Evolutionary conservation across 805 yeast genomes (phyloP), one percentile per base, ranked within the genome.

Genomic region (Metschnikowia matae): DNA sequence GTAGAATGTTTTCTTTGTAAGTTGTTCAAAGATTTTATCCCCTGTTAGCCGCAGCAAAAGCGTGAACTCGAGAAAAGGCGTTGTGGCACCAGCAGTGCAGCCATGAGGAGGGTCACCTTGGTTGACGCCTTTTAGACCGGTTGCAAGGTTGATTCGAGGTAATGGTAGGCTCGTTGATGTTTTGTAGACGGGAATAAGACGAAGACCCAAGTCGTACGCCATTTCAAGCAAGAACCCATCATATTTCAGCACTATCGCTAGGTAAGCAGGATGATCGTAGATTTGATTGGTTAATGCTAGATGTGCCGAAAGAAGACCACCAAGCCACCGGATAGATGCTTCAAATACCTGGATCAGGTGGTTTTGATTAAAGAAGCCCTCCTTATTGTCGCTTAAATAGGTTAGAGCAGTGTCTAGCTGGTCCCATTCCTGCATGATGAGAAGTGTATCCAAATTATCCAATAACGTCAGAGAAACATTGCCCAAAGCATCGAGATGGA

Each of bases 341-440:
- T 91, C 98, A 65, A 91, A 91, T 1, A 91, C 95, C 62, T 91
- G 97, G 0, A 91, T 85, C 1, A 84, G 81, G 8, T 89, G 77
- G 53, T 88, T 82, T 37, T 81, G 74, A 37, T 81, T 75, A 61
- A 89, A 89, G 20, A 77, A 60, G 0, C 65, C 61, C 6, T 80
- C 71, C 36, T 78, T 70, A 20, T 75, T 58, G 6, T n/a, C 15
- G 42, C 65, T 52, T 49, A 74, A 62, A 50, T 64, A 72, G 6
- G 44, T 43, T 23, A 74, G 55, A 49, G 64, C 61, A 14, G 17
- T 6, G 6, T 69, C 71, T 55, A 91, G 83, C 37, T 74, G 74
- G 14, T 73, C 76, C 61, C 77, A 74, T 55, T 87, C 87, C 38
- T 82, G 84, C 70, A 90, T 69, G 4, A 91, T 75, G 5, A 91